Percentiles rank a stretch among this genome's conserved stretches.
Evolutionary conservation across 805 yeast species (phyloP).

Genomic region (Jamesozyma hellenica): DNA sequence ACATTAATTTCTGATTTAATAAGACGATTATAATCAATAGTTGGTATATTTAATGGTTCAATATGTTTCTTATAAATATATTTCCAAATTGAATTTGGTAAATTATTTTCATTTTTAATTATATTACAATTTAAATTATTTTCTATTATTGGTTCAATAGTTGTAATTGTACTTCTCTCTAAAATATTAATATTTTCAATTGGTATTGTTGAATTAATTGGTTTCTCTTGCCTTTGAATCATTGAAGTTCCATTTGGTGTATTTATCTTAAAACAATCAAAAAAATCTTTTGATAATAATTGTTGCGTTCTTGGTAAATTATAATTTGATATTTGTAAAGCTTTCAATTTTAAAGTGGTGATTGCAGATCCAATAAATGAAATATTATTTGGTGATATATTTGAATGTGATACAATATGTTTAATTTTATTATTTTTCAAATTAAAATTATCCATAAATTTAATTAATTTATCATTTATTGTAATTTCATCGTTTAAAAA

Average conservation of each 20-base stretch:
- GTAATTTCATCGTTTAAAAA: conserved; percentile 57
- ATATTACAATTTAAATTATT: conserved; percentile 6
- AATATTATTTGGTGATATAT: conserved; percentile 50
- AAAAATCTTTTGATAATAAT: conserved; percentile 24
- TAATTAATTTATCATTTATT: conserved; percentile 33
- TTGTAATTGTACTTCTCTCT: conserved; percentile 10
- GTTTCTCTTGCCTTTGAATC: conserved; percentile 15
- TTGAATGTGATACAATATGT: conserved; percentile 69
- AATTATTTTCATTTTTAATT: not conserved
- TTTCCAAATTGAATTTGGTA: conserved; percentile 18
- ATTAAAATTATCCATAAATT: conserved; percentile 46
- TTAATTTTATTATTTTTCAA: conserved; percentile 26
- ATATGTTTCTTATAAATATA: conserved; percentile 20
- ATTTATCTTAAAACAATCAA: conserved; percentile 21
- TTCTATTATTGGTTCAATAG: conserved; percentile 18
- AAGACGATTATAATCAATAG: conserved; percentile 15
- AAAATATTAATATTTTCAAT: conserved; percentile 20
- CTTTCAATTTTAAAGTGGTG: conserved; percentile 46
- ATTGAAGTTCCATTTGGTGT: conserved; percentile 24
- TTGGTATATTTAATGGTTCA: conserved; percentile 19
- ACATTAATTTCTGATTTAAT: conserved; percentile 23
- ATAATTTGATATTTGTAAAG: conserved; percentile 36
- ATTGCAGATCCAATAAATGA: conserved; percentile 47
- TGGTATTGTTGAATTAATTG: conserved; percentile 8
- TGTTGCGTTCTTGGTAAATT: conserved; percentile 31